Percentiles rank a stretch among this genome's conserved stretches.
These are phyloP conservation scores for Didymella pinodella DNA, from an alignment of 2,329 filamentous ascomycete species.

Conservation along the genomic window DNA sequence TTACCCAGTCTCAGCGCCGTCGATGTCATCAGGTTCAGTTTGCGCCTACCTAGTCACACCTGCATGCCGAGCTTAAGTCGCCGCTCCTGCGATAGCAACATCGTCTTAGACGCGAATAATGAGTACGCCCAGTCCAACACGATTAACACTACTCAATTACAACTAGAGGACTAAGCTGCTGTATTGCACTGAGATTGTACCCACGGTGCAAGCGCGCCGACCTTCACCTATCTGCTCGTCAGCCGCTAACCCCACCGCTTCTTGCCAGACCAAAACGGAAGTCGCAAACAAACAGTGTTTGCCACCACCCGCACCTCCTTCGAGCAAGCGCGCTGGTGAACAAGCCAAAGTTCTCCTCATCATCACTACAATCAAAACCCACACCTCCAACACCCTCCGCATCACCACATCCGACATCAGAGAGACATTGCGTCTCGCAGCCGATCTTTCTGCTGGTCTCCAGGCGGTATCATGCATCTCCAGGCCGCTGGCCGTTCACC, in stretches of 20 bases:
- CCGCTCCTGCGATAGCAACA: not conserved
- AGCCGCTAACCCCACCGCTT: constrained; percentile 16
- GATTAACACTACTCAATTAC: not conserved
- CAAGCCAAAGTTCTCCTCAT: constrained; percentile 1
- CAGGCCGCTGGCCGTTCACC: constrained; percentile 8
- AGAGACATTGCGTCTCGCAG: not conserved
- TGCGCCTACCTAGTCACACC: not conserved
- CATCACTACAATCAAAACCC: constrained; percentile 10
- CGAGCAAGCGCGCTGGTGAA: constrained; percentile 10
- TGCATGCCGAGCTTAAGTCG: not conserved
- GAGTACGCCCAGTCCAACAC: not conserved
- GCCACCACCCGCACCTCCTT: not conserved
- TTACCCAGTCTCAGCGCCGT: not conserved
- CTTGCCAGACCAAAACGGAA: constrained; percentile 14
- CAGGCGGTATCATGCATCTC: constrained; percentile 22
- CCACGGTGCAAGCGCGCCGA: not conserved
- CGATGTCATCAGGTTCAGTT: not conserved
- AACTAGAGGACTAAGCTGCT: not conserved
- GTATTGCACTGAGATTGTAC: not conserved
- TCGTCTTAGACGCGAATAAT: not conserved
- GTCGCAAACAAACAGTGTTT: constrained; percentile 16
- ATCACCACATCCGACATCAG: not conserved
- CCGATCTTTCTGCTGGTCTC: not conserved
- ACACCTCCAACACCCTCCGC: not conserved
- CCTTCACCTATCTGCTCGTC: constrained; percentile 5